phyloP scores from a whole-genome alignment of 345 rosid species.

The Moricandia arvensis region DNA sequence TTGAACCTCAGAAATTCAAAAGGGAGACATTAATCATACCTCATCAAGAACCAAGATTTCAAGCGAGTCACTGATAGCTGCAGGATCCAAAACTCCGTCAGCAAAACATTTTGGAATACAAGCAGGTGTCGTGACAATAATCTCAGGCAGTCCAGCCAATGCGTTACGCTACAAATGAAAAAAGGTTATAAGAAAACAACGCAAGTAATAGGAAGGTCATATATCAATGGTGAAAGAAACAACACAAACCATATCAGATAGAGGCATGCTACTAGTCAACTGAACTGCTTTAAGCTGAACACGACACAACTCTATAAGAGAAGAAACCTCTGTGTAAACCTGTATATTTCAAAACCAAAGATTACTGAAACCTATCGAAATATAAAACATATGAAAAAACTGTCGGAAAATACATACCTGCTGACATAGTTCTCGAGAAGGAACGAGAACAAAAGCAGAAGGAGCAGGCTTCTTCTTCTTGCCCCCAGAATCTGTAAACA shows the following conservation, averaged over 20 bases:
- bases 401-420: conserved; percentile 29
- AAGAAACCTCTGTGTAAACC: conserved; percentile 65
- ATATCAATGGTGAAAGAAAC: neutral
- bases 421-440: conserved; percentile 76
- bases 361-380: neutral
- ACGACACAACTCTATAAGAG: conserved; percentile 72
- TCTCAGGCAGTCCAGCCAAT: conserved; percentile 69
- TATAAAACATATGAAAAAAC: neutral
- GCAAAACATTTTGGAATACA: conserved; percentile 79
- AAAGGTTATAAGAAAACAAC: neutral
- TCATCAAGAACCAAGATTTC: conserved; percentile 88
- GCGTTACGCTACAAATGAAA: conserved; percentile 57
- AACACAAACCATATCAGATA: conserved; percentile 68
- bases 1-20: neutral
- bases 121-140: conserved; percentile 79
- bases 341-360: neutral
- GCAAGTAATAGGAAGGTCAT: too few relatives aligned
- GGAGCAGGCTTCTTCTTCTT: conserved; percentile 64
- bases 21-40: conserved; percentile 45
- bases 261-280: conserved; percentile 66
- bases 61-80: conserved; percentile 60
- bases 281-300: conserved; percentile 73
- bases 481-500: conserved; percentile 46
- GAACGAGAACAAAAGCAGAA: conserved; percentile 72
- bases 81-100: conserved; percentile 59